A percentile compares a stretch with the other conserved stretches of the same genome.
These are phyloP conservation scores for Phytopythium cucurbitacearum DNA, from an alignment of 352 stramenopile species.

Conservation along the genomic window DNA sequence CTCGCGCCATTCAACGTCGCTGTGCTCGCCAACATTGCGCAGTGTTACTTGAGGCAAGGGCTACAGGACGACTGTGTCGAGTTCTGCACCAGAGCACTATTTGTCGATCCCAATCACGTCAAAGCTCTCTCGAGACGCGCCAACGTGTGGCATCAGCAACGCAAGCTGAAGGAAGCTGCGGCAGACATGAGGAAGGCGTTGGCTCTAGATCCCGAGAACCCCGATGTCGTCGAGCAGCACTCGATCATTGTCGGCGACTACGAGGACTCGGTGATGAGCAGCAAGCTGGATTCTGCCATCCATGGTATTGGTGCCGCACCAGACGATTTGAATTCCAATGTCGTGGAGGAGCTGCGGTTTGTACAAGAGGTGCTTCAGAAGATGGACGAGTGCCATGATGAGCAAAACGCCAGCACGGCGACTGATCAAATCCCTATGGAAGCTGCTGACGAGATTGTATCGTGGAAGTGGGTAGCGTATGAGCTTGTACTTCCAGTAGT, in stretches of 20 bases:
- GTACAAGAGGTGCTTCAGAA: constrained; percentile 37
- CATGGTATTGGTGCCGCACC: neutral
- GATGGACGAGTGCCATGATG: constrained; percentile 22
- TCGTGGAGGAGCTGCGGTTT: constrained; percentile 43
- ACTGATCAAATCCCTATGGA: neutral
- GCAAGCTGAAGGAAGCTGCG: constrained; percentile 41
- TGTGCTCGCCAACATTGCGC: constrained; percentile 69
- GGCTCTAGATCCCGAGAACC: constrained; percentile 38
- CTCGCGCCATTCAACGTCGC: constrained; percentile 52
- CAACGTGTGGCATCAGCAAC: constrained; percentile 41
- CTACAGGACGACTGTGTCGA: constrained; percentile 55
- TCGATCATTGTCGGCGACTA: constrained; percentile 72
- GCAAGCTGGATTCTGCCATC: constrained; percentile 20
- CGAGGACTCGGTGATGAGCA: constrained; percentile 42
- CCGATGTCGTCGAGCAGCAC: constrained; percentile 64
- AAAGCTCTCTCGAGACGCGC: constrained; percentile 71
- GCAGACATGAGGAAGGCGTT: constrained; percentile 52
- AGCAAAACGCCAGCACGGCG: neutral
- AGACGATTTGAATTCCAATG: neutral
- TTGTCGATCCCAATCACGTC: constrained; percentile 44
- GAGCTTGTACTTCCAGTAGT: constrained; percentile 53
- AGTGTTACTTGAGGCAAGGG: constrained; percentile 49
- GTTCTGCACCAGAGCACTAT: constrained; percentile 65
- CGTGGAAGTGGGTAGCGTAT: constrained; percentile 30
- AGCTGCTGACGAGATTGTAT: neutral